Evolutionary conservation across 1,284 basidiomycete genomes (phyloP), one percentile per base, ranked within the genome.

Genomic region (Pyrrhoderma noxium): DNA sequence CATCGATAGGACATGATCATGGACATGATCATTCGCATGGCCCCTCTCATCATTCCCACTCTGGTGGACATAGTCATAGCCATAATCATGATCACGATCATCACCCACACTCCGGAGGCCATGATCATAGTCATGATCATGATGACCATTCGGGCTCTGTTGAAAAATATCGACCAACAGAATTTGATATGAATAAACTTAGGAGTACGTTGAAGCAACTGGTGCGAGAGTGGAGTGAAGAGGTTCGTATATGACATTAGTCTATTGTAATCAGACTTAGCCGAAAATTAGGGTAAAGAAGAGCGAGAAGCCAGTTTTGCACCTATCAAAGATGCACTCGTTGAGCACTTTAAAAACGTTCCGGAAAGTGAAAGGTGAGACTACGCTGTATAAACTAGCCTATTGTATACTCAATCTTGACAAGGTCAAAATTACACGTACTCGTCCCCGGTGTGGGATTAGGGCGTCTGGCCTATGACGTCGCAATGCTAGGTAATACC

Each of bases 381-480:
- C 27, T 43, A 8, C 9, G 40, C 8, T 42, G 4, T 13, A 45
- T 27, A 55, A 38, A 45, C 16, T 47, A n/a, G n/a, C n/a, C n/a
- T n/a, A n/a, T 51, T 50, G 38, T 13, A 40, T 43, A 35, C 34
- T 44, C n/a, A 51, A 41, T 47, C 37, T 16, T 23, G 25, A 13
- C 39, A 60, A 85, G 80, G 56, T 61, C 65, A 43, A 75, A 76
- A 16, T 68, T 89, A 31, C 74, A 81, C 52, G 89, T 95, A 0
- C 77, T 95, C 1, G 87, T 94, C 1, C 93, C 93, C 0, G 93
- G 93, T 2, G 84, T 89, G 19, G 93, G 93, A 1, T 74, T 95
- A 0, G 92, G 87, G 0, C 75, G 93, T 43, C 69, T 96, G 8
- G 87, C 90, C 1, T 93, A 84, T 71, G 92, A 96, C 60, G 75